These are phyloP conservation scores for Fusarium robinianum DNA, from an alignment of 2,329 filamentous ascomycete species.

Conservation along the genomic window DNA sequence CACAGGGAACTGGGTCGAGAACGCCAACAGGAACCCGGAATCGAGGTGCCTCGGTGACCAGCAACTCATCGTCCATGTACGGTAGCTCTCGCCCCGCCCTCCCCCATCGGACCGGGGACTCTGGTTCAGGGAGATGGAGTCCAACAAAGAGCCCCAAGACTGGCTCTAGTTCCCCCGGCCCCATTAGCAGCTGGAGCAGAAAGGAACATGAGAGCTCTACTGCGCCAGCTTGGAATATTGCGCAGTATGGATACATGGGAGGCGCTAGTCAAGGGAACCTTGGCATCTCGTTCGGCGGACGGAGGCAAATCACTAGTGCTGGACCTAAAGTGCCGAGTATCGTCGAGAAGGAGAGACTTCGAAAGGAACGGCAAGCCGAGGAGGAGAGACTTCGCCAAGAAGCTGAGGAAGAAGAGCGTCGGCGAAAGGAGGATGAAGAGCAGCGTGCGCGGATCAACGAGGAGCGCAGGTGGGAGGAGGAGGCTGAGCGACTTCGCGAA, in stretches of 20 bases:
- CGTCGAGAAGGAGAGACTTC: constrained; percentile 78
- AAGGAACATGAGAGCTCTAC: constrained; percentile 79
- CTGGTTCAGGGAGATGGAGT: constrained; percentile 61
- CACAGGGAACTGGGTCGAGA: constrained; percentile 63
- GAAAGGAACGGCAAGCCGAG: constrained; percentile 61
- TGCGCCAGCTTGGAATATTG: constrained; percentile 94
- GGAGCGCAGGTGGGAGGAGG: constrained; percentile 68
- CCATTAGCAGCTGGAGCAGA: constrained; percentile 88
- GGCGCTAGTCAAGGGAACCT: constrained; percentile 95
- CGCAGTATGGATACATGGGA: constrained; percentile 98
- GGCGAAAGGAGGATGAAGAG: constrained; percentile 61
- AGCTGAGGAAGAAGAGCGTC: constrained; percentile 57
- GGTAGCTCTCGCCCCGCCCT: constrained; percentile 45
- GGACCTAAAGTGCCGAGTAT: constrained; percentile 78
- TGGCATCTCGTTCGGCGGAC: constrained; percentile 87
- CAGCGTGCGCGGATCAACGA: constrained; percentile 66
- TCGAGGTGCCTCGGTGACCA: constrained; percentile 59
- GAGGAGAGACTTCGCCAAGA: constrained; percentile 62
- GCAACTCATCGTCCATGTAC: constrained; percentile 60
- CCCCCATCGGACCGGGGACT: constrained; percentile 58
- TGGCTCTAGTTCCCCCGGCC: constrained; percentile 55
- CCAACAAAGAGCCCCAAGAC: constrained; percentile 65
- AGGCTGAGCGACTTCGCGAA: constrained; percentile 63
- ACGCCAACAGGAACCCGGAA: constrained; percentile 53
- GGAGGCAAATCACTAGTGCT: constrained; percentile 88